phyloP scores from a whole-genome alignment of 2,329 filamentous ascomycete genomes.

The Trichoderma harzianum region DNA sequence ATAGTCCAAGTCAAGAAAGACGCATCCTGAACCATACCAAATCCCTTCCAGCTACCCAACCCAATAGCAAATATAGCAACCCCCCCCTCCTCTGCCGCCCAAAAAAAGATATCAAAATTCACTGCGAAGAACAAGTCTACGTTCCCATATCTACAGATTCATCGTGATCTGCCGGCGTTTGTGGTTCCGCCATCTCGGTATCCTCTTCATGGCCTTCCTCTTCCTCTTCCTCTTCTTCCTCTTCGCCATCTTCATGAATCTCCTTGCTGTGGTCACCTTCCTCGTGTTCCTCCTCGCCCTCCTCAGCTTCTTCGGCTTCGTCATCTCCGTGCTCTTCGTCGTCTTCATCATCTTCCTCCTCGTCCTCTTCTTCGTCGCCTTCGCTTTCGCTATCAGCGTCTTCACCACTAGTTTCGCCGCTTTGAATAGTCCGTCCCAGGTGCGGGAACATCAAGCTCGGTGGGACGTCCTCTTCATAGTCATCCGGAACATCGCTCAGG shows the following conservation, averaged over 20 bases:
- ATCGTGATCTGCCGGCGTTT: constrained; percentile 1
- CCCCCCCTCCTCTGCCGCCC: background rate
- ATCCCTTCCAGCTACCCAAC: background rate
- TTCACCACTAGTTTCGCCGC: constrained; percentile 33
- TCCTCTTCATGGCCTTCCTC: constrained; percentile 19
- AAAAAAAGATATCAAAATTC: background rate
- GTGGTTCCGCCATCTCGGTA: constrained; percentile 14
- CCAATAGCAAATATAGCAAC: background rate
- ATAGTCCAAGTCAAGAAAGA: background rate
- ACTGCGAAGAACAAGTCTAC: background rate
- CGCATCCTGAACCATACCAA: background rate
- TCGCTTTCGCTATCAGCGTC: constrained; percentile 37
- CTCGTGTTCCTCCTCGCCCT: constrained; percentile 19
- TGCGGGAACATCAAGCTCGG: constrained; percentile 53
- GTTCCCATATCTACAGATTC: constrained; percentile 17
- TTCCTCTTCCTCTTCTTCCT: constrained; percentile 25
- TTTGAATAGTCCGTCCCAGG: constrained; percentile 27
- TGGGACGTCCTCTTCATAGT: constrained; percentile 56
- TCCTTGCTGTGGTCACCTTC: background rate
- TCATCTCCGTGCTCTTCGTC: constrained; percentile 19
- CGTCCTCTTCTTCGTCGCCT: constrained; percentile 30
- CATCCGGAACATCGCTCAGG: constrained; percentile 60
- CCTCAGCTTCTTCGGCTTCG: constrained; percentile 19
- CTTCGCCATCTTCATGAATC: constrained; percentile 23
- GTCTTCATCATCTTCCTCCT: constrained; percentile 23